phyloP scores from a whole-genome alignment of 2,329 filamentous ascomycete species.

The Cladosporium sp. region DNA sequence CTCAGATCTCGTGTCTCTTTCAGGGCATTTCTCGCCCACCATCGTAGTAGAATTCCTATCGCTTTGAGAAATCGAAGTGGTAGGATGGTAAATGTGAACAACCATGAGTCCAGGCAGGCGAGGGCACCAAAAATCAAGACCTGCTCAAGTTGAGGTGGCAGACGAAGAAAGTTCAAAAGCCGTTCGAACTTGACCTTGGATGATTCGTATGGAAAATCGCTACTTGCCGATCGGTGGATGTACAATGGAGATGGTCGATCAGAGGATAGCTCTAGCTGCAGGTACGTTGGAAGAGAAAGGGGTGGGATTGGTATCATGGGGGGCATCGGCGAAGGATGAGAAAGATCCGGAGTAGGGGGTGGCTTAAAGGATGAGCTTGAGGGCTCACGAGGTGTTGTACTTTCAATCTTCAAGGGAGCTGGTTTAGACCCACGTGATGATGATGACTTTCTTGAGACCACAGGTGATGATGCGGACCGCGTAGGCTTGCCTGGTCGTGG shows the following conservation, averaged over 20 bases:
- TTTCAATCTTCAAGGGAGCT: constrained; percentile 32
- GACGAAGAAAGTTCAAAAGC: constrained; percentile 77
- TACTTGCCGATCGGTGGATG: constrained; percentile 53
- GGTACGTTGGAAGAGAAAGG: constrained; percentile 58
- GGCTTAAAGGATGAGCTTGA: constrained; percentile 23
- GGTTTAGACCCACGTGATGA: constrained; percentile 17
- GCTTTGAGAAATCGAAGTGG: constrained; percentile 84
- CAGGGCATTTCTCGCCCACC: constrained; percentile 68
- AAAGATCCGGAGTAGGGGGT: constrained; percentile 27
- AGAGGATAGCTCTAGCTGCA: constrained; percentile 61
- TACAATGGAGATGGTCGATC: constrained; percentile 58
- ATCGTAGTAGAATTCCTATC: constrained; percentile 66
- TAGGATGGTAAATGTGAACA: constrained; percentile 93
- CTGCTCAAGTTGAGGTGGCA: constrained; percentile 77
- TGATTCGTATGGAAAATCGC: constrained; percentile 78
- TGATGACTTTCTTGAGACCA: constrained; percentile 35
- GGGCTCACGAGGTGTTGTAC: constrained; percentile 24
- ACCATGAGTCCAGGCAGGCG: constrained; percentile 91
- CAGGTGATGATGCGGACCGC: constrained; percentile 34
- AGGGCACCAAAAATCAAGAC: constrained; percentile 83
- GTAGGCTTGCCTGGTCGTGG: constrained; percentile 29
- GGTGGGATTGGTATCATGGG: constrained; percentile 56
- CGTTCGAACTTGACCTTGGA: constrained; percentile 88
- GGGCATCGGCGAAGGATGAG: constrained; percentile 42
- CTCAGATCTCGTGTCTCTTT: constrained; percentile 69